Percentiles rank a stretch among this genome's conserved stretches.
Conservation (phyloP, 306 rosid genomes). For the Quercus aquifolioides region DNA sequence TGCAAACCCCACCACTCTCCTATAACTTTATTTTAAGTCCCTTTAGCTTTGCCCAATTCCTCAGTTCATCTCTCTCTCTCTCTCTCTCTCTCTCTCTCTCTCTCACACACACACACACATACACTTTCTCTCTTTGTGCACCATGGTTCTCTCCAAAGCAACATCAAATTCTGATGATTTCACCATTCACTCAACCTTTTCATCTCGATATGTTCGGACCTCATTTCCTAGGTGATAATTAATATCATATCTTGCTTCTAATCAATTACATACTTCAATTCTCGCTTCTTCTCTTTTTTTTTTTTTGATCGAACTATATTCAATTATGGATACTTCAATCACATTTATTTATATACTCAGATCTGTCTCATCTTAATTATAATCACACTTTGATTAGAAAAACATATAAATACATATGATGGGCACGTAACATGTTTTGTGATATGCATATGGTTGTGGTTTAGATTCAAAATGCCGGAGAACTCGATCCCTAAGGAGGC, state of each 20-base stretch:
- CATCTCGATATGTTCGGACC: not conserved
- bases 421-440: no score
- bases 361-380: not conserved
- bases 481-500: constrained; percentile 60
- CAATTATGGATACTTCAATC: not conserved
- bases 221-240: constrained; percentile 30
- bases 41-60: no score
- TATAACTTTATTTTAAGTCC: no score
- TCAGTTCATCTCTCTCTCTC: no score
- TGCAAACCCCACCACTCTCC: no score
- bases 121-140: not conserved
- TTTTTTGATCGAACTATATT: not conserved
- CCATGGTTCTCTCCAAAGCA: constrained; percentile 1
- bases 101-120: not conserved
- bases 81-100: not conserved
- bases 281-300: no score
- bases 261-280: no score
- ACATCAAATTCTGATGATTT: not conserved
- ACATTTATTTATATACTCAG: no score
- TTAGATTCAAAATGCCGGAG: constrained; percentile 47
- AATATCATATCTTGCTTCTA: no score
- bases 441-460: not conserved
- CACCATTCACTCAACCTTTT: not conserved
- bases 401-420: no score
- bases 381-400: no score